phyloP scores from a whole-genome alignment of 2,329 filamentous ascomycete species.

The Trichoderma sp. region DNA sequence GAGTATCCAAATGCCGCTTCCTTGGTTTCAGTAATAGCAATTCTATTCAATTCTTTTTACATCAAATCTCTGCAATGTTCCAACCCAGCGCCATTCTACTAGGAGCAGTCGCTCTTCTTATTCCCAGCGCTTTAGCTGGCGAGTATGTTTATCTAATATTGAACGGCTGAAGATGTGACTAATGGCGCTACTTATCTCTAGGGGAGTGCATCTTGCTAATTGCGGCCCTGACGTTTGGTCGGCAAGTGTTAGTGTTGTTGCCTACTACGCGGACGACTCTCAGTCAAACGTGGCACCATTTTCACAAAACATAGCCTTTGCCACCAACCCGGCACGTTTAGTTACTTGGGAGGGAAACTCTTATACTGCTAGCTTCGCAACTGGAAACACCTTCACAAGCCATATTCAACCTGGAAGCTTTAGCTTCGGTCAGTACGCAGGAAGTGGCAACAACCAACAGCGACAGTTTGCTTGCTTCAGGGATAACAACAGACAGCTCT shows the following conservation, averaged over 20 bases:
- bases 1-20: background rate
- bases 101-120: background rate
- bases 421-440: background rate
- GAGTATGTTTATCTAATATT: background rate
- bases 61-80: background rate
- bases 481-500: background rate
- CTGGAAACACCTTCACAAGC: background rate
- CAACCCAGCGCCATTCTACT: background rate
- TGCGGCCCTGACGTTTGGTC: background rate
- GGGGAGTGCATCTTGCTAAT: conserved; percentile 7
- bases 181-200: background rate
- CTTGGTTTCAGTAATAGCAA: background rate
- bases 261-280: conserved; percentile 3
- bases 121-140: background rate
- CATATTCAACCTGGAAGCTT: background rate
- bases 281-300: background rate
- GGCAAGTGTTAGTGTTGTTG: background rate
- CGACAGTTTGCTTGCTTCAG: background rate
- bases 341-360: background rate
- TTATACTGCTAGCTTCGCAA: background rate
- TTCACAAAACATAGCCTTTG: conserved; percentile 1
- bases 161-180: too few species aligned
- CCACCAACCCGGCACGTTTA: background rate
- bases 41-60: background rate
- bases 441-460: background rate